Evolutionary conservation across 202 grass and related monocot species (phyloP), one percentile per base, ranked within the genome.

Genomic region (Carex arenaria): DNA sequence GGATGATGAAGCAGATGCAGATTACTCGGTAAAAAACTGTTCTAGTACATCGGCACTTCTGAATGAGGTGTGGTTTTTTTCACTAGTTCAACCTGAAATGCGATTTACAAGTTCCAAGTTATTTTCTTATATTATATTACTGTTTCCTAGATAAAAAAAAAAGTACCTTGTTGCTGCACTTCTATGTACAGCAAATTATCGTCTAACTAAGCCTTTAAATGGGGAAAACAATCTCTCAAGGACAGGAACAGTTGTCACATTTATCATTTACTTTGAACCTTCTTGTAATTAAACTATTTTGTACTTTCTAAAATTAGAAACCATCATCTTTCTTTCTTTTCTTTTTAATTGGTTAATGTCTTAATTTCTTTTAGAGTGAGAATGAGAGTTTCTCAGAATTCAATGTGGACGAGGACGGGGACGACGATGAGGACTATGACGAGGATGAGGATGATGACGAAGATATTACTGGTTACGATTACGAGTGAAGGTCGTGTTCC

Each of bases 341-440:
- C 28, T 20, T 70, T 45, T 70, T 45, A 76, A 55, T 32, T 32
- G 14, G 26, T 76, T 31, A 76, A 55, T 18, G 12, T 31, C 15
- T 55, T 32, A 7, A 3, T 10, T 57, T 77, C 38, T 56, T 61
- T 59, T 80, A 83, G 55, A 78, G 32, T 13, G 64, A 72, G 56
- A 61, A 89, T 59, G 84, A 89, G 57, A 12, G 47, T 61, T 89
- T 56, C 69, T 64, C 61, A 26, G 82, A 87, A 47, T 84, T 72
- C 64, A 63, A 84, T 3, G 81, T 80, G 42, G 75, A 61, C 0
- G 80, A 91, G 47, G 84, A 84, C 70, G 79, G 84, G 75, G 86
- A 92, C 0, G 69, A 90, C 51, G 94, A 91, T 0, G 69, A 90
- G 62, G 94, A 91, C 85, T 92, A 87, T 1, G 83, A 87, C 54